Base-by-base conservation (phyloP, 2,329 filamentous ascomycete genomes). In the Cytospora schulzeri region DNA sequence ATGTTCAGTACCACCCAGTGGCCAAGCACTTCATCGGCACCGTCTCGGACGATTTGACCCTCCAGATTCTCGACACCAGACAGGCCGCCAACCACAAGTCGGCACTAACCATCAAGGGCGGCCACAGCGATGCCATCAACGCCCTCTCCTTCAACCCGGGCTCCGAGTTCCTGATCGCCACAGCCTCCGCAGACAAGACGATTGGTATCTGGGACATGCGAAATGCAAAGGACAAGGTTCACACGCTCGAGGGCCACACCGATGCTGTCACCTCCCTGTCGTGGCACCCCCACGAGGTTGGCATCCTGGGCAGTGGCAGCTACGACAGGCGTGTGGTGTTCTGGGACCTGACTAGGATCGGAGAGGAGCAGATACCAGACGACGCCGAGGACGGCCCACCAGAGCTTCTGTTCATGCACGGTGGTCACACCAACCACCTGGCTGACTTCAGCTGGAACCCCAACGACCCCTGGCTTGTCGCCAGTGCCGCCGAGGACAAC, bases 331-430 rank as follows among this genome's bases (percentile, higher is more conserved):
- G 96, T 70, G 91, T 99, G 68, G 90, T 96, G 75, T 95, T 98
- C 80, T 99, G 95, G 95, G 95, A 99, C 75, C 83, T 98, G 53
- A 93, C 92, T 71, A 88, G 90, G 62, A 90, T 96, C 53, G 95
- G 96, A 56, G 92, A 96, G 73, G 95, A 99, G 79, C 95, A 98
- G 77, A 89, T 91, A 14, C 92, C 93, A 2, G 96, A 99, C 70
- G 95, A 99, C 76, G 90, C 90, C 57, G 94, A 98, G 71, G 95
- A 99, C 74, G 95, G 95, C 0, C 91, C 93, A 1, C 94, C 95
- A 59, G 95, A 99, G 78, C 83, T 99, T 91, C 81, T 99, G 1
- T 99, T 99, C 79, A 98, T 99, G 93, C 95, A 99, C 73, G 95
- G 95, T 67, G 95, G 95, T 35, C 96, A 99, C 80, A 99, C 95